Evolutionary conservation across 768 basidiomycete genomes (phyloP), one percentile per base, ranked within the genome.

Genomic region (Asterophora parasitica): DNA sequence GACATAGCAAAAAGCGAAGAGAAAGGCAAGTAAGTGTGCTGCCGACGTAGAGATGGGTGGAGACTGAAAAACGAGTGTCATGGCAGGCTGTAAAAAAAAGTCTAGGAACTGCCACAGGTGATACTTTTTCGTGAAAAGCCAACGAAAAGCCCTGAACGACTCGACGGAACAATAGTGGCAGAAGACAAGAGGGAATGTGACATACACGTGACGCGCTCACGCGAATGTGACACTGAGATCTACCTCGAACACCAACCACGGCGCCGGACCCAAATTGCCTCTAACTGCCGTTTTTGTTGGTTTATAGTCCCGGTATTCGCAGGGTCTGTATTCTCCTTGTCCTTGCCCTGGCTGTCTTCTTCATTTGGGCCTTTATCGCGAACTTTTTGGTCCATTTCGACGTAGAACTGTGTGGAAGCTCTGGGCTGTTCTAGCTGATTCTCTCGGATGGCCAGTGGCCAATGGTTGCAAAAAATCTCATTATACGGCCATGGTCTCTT

Each of bases 1-100:
- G 43, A 96, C 91, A 58, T 94, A 96, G 44, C 75, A 74, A 16
- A 68, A 50, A 2, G 80, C 81, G 58, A 92, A 81, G 41, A 75
- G 58, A 4, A 78, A 62, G 1, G 86, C 80, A 13, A 85, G 65
- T 1, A 71, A 38, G 54, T 87, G 82, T 1, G 84, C 76, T 17
- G 61, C 58, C 1, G 59, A 46, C 19, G 58, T 64, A 6, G 71
- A 57, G 26, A 72, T 58, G 13, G 60, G 59, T 27, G 63, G 62
- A 41, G 33, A 39, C 12, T 46, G 35, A 28, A 61, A 61, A 53
- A 62, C 45, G 52, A 60, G 55, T 32, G 62, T 51, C 64, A 65
- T 65, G 15, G 8, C 9, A 28, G 28, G 26, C 17, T 23, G n/a
- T n/a, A n/a, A n/a, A n/a, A n/a, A n/a, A n/a, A n/a, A n/a, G n/a